Conservation (phyloP, 1,284 basidiomycete species). For the Ustilago loliicola region DNA sequence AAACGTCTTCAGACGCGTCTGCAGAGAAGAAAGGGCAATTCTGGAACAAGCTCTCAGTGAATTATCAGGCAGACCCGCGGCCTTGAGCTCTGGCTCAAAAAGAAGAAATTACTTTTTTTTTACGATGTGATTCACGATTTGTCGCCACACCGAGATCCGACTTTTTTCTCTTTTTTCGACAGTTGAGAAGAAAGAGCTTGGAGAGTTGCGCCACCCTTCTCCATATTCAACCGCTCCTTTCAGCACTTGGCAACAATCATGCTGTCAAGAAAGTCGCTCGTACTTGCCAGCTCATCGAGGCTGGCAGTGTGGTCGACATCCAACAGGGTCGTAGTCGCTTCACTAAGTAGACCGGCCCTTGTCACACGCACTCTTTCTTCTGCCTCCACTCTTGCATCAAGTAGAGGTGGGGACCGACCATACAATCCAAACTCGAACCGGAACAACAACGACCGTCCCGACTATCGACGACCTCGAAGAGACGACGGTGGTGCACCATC, state of each 20-base stretch:
- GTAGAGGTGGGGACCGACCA: slow-evolving; percentile 8
- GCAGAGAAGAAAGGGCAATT: too few species aligned
- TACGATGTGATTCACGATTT: too few species aligned
- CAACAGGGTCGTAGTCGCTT: slow-evolving; percentile 3
- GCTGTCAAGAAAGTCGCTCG: slow-evolving; percentile 32
- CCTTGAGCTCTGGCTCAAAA: too few species aligned
- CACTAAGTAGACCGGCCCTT: slow-evolving; percentile 3
- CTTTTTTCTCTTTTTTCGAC: background rate
- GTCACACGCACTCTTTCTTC: slow-evolving; percentile 20
- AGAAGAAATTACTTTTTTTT: too few species aligned
- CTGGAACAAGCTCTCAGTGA: too few species aligned
- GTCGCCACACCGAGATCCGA: too few species aligned
- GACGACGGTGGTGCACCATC: slow-evolving; percentile 5
- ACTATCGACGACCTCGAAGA: slow-evolving; percentile 16
- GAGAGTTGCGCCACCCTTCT: background rate
- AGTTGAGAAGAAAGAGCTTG: slow-evolving; percentile 16
- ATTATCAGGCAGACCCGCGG: too few species aligned
- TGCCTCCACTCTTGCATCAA: slow-evolving; percentile 9
- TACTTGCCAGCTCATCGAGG: slow-evolving; percentile 22
- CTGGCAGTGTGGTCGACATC: slow-evolving; percentile 15
- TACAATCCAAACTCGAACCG: slow-evolving; percentile 5
- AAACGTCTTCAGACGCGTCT: too few species aligned
- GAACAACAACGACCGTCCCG: slow-evolving; percentile 13
- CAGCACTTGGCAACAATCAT: background rate
- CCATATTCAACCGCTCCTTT: background rate